Evolutionary conservation across 1,284 basidiomycete genomes (phyloP), one percentile per base, ranked within the genome.

Genomic region (Mycena sp.): DNA sequence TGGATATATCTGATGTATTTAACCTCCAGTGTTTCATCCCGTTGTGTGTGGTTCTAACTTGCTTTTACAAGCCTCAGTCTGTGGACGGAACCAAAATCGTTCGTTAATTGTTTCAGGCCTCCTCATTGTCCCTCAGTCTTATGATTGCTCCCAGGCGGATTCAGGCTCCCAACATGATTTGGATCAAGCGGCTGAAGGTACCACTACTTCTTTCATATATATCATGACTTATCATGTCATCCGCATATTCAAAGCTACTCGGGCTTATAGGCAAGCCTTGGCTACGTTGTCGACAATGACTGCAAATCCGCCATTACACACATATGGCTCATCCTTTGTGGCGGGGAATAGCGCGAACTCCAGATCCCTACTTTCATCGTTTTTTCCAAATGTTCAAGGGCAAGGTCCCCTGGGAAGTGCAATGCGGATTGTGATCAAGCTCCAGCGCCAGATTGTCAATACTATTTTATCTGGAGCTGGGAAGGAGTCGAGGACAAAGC

Each of bases 261-360:
- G 88, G 65, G 90, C 90, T 11, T 92, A 90, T 76, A 88, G 84
- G 72, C 86, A 90, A 74, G 91, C 91, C 12, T 73, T 90, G 63
- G 74, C 83, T 9, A 90, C 89, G 3, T 80, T 92, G 17, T 77
- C 85, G 4, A 82, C 85, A 25, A 76, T 93, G 61, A 88, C 86
- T 21, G 80, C 87, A 14, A 78, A 85, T 63, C 84, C 87, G 14
- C 81, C 83, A 30, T 76, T 81, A 49, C 83, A 86, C 60, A 81
- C 83, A 6, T 84, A 85, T 46, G 85, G 88, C 48, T 79, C 85
- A 1, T 77, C 78, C n/a, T 75, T 80, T 43, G 73, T 76, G 6
- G 78, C 78, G 4, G 56, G 41, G n/a, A 58, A 63, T 29, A 25
- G 28, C 23, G 77, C 80, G 29, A 75, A 74, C 50, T 72, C 82